Evolutionary conservation across 2,329 filamentous ascomycete species (phyloP).

Genomic region (Diplodia mutila): DNA sequence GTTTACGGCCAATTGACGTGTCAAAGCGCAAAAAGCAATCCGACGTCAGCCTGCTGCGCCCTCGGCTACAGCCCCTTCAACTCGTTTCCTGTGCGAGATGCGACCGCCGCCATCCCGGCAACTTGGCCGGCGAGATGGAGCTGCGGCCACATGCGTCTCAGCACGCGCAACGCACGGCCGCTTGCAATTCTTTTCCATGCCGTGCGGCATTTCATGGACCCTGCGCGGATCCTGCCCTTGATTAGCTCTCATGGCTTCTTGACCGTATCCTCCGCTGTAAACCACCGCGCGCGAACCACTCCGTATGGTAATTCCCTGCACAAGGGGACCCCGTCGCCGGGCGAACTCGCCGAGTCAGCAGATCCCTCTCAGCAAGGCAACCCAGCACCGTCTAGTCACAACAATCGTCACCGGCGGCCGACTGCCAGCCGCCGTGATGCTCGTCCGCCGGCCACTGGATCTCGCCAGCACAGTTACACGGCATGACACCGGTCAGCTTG

Average conservation of each 20-base stretch:
- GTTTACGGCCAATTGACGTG: conserved; percentile 26
- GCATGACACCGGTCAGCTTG: conserved; percentile 7
- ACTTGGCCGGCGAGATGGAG: conserved; percentile 5
- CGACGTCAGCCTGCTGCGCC: conserved; percentile 20
- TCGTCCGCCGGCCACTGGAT: neutral
- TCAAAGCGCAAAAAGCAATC: conserved; percentile 24
- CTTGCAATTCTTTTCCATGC: conserved; percentile 11
- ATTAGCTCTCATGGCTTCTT: conserved; percentile 5
- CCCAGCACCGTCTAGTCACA: neutral
- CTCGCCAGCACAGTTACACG: conserved; percentile 8
- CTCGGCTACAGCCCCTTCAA: conserved; percentile 11
- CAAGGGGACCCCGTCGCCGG: conserved; percentile 6
- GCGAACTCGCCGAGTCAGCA: conserved; percentile 7
- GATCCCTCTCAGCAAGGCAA: neutral
- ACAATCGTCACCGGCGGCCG: neutral
- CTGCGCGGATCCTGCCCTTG: conserved; percentile 12
- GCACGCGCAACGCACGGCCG: conserved; percentile 22
- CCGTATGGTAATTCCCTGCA: conserved; percentile 2
- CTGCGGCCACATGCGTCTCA: conserved; percentile 25
- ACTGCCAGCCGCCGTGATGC: too few species aligned
- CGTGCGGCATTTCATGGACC: conserved; percentile 20
- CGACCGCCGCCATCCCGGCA: conserved; percentile 13
- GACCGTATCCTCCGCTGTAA: conserved; percentile 12
- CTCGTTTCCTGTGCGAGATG: conserved; percentile 11
- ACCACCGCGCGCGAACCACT: neutral